Conservation (phyloP, 305 asterid species). For the Fraxinus ornus region DNA sequence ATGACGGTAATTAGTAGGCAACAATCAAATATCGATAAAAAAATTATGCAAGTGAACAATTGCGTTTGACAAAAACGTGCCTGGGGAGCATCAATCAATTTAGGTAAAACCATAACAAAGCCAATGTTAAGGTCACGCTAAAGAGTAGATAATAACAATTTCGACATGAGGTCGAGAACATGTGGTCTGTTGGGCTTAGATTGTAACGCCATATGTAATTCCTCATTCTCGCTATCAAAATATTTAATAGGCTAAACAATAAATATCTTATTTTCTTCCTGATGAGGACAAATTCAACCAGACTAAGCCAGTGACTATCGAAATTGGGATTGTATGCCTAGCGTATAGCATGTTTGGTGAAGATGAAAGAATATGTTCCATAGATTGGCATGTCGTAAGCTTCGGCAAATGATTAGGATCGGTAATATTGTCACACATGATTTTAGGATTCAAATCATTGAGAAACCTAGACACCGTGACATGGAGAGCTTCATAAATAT, state of each 20-base stretch:
- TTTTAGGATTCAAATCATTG: neutral
- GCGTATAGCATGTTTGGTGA: neutral
- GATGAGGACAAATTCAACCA: neutral
- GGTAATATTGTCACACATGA: neutral
- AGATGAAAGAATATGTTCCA: neutral
- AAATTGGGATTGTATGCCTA: neutral
- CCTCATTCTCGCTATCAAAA: neutral
- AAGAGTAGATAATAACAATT: neutral
- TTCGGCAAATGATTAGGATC: neutral
- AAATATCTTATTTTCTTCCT: neutral
- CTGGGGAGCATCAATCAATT: neutral
- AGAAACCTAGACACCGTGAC: neutral
- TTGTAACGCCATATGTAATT: neutral
- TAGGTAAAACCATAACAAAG: neutral
- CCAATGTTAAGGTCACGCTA: neutral
- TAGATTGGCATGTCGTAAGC: neutral
- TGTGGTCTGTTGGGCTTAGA: neutral
- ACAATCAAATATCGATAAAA: neutral
- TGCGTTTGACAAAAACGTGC: neutral
- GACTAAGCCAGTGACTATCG: neutral
- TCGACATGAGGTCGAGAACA: neutral
- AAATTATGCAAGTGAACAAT: neutral
- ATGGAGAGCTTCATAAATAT: neutral
- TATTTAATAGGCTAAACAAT: neutral
- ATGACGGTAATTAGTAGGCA: neutral